Evolutionary conservation across 2,329 filamentous ascomycete genomes (phyloP).

Genomic region (Botrytis paeoniae): DNA sequence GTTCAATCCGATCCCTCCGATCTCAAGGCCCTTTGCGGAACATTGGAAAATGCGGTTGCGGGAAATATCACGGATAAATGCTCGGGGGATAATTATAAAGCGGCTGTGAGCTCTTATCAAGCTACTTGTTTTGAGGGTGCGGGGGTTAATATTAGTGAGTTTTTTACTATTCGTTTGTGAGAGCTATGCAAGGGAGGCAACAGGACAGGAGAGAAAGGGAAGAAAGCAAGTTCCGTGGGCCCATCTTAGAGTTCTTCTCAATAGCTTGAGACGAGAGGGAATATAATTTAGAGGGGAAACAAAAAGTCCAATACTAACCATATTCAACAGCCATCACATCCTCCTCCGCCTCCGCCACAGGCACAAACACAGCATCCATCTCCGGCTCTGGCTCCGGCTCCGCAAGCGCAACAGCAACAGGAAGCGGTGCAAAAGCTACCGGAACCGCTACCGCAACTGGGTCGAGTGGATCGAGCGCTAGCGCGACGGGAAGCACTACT

Average conservation of each 20-base stretch:
- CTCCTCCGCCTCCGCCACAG: slow-evolving; percentile 1
- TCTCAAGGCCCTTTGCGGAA: slow-evolving; percentile 21
- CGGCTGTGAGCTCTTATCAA: slow-evolving; percentile 19
- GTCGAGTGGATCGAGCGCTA: background rate
- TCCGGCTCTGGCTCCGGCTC: background rate
- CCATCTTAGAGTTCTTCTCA: too few relatives aligned
- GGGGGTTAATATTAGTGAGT: slow-evolving; percentile 15
- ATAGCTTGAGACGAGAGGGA: too few relatives aligned
- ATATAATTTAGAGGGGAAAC: background rate
- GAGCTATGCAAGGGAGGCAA: background rate
- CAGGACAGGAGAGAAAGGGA: too few relatives aligned
- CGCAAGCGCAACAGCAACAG: background rate
- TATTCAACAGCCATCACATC: background rate
- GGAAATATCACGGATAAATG: slow-evolving; percentile 24
- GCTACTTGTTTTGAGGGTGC: slow-evolving; percentile 18
- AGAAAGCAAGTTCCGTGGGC: too few relatives aligned
- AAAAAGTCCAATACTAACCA: background rate
- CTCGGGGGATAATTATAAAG: background rate
- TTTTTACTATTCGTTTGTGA: background rate
- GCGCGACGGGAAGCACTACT: background rate
- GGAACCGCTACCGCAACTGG: background rate
- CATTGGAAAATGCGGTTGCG: slow-evolving; percentile 10
- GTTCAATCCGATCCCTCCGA: slow-evolving; percentile 21
- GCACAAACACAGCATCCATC: background rate
- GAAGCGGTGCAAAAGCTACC: background rate